Base-by-base conservation (phyloP, 208 protist species). In the Crithidia thermophila region DNA sequence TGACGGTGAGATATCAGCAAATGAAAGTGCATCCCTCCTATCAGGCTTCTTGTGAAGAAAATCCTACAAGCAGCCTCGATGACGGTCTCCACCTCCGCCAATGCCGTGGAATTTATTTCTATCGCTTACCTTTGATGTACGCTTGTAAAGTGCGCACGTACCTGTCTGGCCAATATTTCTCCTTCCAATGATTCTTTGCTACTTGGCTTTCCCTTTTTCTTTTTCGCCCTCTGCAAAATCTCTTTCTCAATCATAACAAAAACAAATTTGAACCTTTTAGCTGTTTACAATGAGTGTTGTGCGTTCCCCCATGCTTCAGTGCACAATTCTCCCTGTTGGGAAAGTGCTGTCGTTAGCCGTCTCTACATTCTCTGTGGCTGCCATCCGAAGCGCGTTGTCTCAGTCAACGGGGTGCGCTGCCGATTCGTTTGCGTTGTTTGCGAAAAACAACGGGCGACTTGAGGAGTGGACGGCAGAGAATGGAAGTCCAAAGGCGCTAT, bases 301-400 rank as follows among this genome's bases (percentile, higher is more conserved):
- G 16, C 39, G 13, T 43, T 43, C 39, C 39, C 39, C 13, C 39
- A 43, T 56, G 47, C 60, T 66, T 21, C 39, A 50, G 31, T 77
- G 71, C 63, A 77, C 49, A 21, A 23, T 77, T 34, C 28, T 77
- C 21, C 71, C 71, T 42, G 71, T 77, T 27, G 57, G 67, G 31
- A 64, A 40, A 40, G 51, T 63, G 8, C 25, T 77, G 11, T 43
- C 36, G 20, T 4, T 77, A 11, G 14, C 49, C 18, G 27, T 77
- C 34, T 23, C 42, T 20, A 20, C 45, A 25, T 30, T n/a, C 7
- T 52, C 47, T 23, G 9, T 42, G 5, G 42, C 30, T 34, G 57
- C 57, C 1, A 60, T 74, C 39, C 27, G 18, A 27, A n/a, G 34
- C 25, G 67, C 67, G 37, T 58, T 74, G 3, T 67, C 47, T n/a